Evolutionary conservation across 163 green algal species (phyloP), one percentile per base, ranked within the genome.

Genomic region (Chlorella variabilis): DNA sequence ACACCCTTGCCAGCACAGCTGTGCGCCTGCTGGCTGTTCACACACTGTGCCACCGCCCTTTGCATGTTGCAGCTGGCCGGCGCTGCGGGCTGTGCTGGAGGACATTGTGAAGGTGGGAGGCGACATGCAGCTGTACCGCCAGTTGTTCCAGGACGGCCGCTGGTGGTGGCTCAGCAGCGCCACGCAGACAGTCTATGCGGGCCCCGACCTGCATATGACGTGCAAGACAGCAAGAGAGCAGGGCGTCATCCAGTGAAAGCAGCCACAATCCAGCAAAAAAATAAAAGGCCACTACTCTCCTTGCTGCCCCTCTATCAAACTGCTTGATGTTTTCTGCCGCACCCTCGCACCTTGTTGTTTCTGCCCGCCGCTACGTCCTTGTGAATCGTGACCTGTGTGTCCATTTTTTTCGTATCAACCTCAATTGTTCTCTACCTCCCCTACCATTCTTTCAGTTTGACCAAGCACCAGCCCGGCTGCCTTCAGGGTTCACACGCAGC

Each of bases 81-180:
- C 38, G 21, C 66, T 74, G 18, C 66, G 34, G 20, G 38, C 5
- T 33, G 65, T 17, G 17, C 34, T 36, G 65, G 65, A 54, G 6
- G 62, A 45, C 33, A 27, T 54, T 36, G 18, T 71, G 38, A 7
- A 58, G 54, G 27, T 56, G 36, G 73, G 36, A 56, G 38, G 54
- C 25, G 54, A 80, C 38, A 70, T 80, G 73, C 15, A 31, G 0
- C 1, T 15, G 11, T 80, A 70, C 38, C 59, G 73, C 2, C 36
- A 27, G 13, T 56, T 34, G 23, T 80, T n/a, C 17, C 4, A n/a
- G 13, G 8, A n/a, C 36, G 73, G 73, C 15, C 54, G 38, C 54
- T 80, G 73, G 73, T 71, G 54, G 73, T 80, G 73, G 73, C 73
- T 80, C 27, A 69, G 39, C 38, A 25, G 33, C 2, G 56, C 54